A percentile compares a stretch with the other conserved stretches of the same genome.
phyloP scores from a whole-genome alignment of 2,329 filamentous ascomycete genomes.

The Boeremia exigua region DNA sequence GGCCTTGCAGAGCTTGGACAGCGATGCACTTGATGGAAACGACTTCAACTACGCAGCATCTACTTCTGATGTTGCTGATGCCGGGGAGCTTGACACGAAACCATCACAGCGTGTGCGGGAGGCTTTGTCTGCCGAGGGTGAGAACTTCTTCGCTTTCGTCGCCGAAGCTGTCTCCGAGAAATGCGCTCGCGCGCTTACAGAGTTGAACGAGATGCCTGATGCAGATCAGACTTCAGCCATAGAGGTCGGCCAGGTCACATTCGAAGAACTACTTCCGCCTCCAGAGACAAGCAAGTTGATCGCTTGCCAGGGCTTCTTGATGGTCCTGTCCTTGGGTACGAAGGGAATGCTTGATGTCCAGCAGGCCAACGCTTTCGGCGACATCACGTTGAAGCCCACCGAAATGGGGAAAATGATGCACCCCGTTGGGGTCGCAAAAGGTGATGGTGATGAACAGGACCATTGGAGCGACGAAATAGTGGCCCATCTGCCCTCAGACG shows the following conservation, averaged over 20 bases:
- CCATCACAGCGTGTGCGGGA: constrained; percentile 54
- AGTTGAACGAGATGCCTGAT: constrained; percentile 19
- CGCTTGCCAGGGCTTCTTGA: constrained; percentile 62
- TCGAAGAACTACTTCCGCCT: constrained; percentile 72
- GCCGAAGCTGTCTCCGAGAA: constrained; percentile 53
- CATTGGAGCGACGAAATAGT: background rate
- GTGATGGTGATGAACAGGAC: background rate
- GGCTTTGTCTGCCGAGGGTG: constrained; percentile 63
- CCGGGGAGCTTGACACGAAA: constrained; percentile 9
- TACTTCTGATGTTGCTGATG: constrained; percentile 28
- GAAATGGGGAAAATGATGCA: constrained; percentile 28
- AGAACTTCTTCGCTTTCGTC: constrained; percentile 69
- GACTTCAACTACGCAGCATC: constrained; percentile 25
- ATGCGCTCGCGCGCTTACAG: constrained; percentile 21
- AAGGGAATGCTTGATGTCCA: constrained; percentile 67
- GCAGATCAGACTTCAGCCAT: constrained; percentile 37
- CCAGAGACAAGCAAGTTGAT: constrained; percentile 61
- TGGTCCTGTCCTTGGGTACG: constrained; percentile 54
- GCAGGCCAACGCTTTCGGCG: constrained; percentile 60
- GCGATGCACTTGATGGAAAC: constrained; percentile 29
- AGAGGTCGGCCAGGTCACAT: constrained; percentile 59
- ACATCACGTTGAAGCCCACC: constrained; percentile 43
- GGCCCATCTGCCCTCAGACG: background rate
- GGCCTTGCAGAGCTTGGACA: constrained; percentile 37
- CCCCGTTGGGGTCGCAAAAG: constrained; percentile 17